Percentiles rank a stretch among this genome's conserved stretches.
Conservation (phyloP, 768 basidiomycete species). For the Termitomyces sp. region DNA sequence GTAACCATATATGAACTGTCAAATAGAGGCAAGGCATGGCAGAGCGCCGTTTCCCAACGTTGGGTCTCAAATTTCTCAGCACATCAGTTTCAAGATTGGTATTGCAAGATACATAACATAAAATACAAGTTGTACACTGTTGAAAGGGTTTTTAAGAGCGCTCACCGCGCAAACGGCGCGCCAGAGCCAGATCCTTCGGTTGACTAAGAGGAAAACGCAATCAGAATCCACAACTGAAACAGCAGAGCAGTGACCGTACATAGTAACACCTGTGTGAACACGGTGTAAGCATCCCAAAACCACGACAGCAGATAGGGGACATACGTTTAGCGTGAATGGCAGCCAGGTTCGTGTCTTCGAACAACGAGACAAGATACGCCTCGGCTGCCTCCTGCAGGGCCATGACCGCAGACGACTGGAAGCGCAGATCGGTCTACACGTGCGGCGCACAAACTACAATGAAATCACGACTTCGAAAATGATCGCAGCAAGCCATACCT, state of each 20-base stretch:
- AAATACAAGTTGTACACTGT: conserved; percentile 7
- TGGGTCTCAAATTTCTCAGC: neutral
- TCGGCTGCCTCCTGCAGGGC: conserved; percentile 19
- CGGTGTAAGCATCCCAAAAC: neutral
- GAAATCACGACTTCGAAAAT: too few species aligned
- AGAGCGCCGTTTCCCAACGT: neutral
- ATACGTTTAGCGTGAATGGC: conserved; percentile 19
- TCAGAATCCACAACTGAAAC: neutral
- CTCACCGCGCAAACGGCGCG: conserved; percentile 19
- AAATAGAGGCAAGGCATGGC: neutral
- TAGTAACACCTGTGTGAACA: conserved; percentile 15
- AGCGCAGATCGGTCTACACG: conserved; percentile 18
- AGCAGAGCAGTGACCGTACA: conserved; percentile 9
- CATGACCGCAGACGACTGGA: conserved; percentile 20
- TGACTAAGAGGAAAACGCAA: conserved; percentile 9
- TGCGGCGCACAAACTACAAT: too few species aligned
- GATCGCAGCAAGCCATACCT: too few species aligned
- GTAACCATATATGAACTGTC: neutral
- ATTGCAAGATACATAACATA: conserved; percentile 9
- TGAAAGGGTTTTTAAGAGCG: conserved; percentile 10
- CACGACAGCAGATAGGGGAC: neutral
- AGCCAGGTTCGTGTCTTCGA: conserved; percentile 18
- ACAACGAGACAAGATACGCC: conserved; percentile 17
- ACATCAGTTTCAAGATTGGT: neutral
- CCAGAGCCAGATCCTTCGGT: conserved; percentile 19